Base-by-base conservation (phyloP, 2,329 filamentous ascomycete genomes). In the Fusarium protoensiforme region DNA sequence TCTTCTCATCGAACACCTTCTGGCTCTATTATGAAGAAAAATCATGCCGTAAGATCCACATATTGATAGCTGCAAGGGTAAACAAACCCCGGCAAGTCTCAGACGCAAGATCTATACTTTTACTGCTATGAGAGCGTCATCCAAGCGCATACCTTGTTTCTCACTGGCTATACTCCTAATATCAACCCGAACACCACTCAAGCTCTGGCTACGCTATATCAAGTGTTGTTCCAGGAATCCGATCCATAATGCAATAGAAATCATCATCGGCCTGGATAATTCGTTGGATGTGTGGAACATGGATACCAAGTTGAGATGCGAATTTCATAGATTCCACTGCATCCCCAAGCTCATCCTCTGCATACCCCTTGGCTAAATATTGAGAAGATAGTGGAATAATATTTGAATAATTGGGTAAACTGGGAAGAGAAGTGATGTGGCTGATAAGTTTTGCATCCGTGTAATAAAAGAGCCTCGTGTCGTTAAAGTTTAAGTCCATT, bases 311-410 rank as follows among this genome's bases (percentile, higher is more conserved):
- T 36, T 41, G 35, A 58, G 56, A 46, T 57, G 68, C 68, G 18
- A 65, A 53, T 41, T 63, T 41, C 53, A 64, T 48, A n/a, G 68
- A 35, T 43, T 36, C 56, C 33, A 59, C 14, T 35, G 65, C 53
- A 66, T 68, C 65, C 41, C 66, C 41, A 14, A 63, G 41, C 41
- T 63, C 56, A 27, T 64, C 39, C 41, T 59, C 53, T n/a, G 18
- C 2, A 58, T 68, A 71, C 53, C 48, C 59, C 58, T 71, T 71
- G 43, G 68, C 61, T 13, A 71, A 27, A 66, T 71, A 71, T 33
- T 61, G 60, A n/a, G 54, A 64, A 51, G 67, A 69, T 24, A 69
- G 67, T n/a, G 58, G 58, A 38, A 63, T 33, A 14, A 69, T 51
- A 24, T 65, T 69, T 27, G n/a, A 62, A 43, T 43, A 69, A 9